Evolutionary conservation across 1,284 basidiomycete species (phyloP), one percentile per base, ranked within the genome.

Genomic region (Cryptococcus floricola): DNA sequence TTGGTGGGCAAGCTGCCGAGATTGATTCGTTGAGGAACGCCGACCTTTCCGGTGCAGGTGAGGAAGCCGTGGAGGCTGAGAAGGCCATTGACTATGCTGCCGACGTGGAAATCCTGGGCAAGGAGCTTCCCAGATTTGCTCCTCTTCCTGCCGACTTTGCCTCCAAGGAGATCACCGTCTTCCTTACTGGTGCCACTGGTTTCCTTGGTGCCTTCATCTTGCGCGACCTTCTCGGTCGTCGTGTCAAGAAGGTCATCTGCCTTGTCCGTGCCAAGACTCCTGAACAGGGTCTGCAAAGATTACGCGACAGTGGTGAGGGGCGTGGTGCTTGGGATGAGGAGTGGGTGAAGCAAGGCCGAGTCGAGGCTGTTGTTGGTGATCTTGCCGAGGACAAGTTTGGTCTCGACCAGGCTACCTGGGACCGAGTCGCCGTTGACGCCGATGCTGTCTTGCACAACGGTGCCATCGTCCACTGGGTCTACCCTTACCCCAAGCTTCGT

Each of bases 381-480:
- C 80, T 99, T 27, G 85, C 86, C 27, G 79, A 84, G 53, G 85
- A 86, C 43, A 78, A 80, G 38, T 89, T 98, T 62, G 96, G 95
- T 3, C 77, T 98, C 58, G 81, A 81, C 34, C 74, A 83, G 37
- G 77, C 75, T 3, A 80, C 79, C 0, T 98, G 93, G 91, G 73
- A 80, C 38, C 79, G 83, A 23, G 70, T 97, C 13, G 83, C 87
- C 0, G 71, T 79, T 31, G 88, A 95, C 72, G 85, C 87, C 0
- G 93, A 98, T 71, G 85, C 85, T 1, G 81, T 99, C 31, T 73
- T 98, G 54, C 96, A 98, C 76, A 99, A 99, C 68, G 96, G 96
- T 46, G 96, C 96, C 23, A 79, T 98, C 73, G 96, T 98, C 14
- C 96, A 98, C 73, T 99, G 96, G 96, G 91, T 98, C 3, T 98